Evolutionary conservation across 345 rosid species (phyloP).

Genomic region (Dipteronia dyeriana): DNA sequence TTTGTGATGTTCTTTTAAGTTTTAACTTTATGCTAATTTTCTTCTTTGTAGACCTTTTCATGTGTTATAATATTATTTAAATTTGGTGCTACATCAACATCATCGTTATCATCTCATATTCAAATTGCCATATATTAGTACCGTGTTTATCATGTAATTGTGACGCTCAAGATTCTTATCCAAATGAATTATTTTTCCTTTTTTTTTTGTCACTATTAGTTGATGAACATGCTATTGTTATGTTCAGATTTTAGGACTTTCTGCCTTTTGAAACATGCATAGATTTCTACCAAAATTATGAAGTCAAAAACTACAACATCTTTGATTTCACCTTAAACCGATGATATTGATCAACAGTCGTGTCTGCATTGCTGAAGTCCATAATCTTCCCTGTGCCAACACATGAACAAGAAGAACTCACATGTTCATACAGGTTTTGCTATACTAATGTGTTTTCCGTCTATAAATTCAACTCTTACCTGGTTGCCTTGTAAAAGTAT

Average conservation of each 20-base stretch:
- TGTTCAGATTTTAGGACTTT: background rate
- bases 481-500: slow-evolving; percentile 74
- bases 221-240: background rate
- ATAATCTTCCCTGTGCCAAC: slow-evolving; percentile 66
- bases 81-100: slow-evolving; percentile 30
- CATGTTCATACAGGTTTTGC: background rate
- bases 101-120: slow-evolving; percentile 17
- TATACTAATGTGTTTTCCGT: background rate
- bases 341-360: slow-evolving; percentile 89
- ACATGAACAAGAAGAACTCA: background rate
- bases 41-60: background rate
- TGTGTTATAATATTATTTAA: slow-evolving; percentile 11
- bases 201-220: background rate
- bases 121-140: background rate
- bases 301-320: slow-evolving; percentile 18
- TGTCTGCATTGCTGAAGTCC: slow-evolving; percentile 97
- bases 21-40: background rate
- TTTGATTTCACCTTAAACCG: slow-evolving; percentile 56
- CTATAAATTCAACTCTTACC: slow-evolving; percentile 35
- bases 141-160: slow-evolving; percentile 4
- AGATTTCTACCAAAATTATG: background rate
- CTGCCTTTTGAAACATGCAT: background rate
- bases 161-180: slow-evolving; percentile 22
- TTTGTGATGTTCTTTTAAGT: background rate
- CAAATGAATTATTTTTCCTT: slow-evolving; percentile 4